phyloP scores from a whole-genome alignment of 345 rosid genomes.

The Eucalyptus pumila region DNA sequence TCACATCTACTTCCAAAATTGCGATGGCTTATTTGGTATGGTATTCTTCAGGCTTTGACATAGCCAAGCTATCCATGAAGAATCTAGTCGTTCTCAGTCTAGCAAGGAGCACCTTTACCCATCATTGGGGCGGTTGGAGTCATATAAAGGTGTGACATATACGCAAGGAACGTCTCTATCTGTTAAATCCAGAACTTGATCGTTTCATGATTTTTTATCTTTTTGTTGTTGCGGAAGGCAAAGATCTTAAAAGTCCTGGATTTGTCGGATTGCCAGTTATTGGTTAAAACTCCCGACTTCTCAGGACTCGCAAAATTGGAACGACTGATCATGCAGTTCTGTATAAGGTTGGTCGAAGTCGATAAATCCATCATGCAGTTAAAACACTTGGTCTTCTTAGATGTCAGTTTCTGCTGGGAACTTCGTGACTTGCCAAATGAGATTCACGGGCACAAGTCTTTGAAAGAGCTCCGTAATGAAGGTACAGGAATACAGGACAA shows the following conservation, averaged over 20 bases:
- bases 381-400: neutral
- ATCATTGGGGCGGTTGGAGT: neutral
- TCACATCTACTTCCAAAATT: neutral
- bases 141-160: neutral
- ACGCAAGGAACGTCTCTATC: neutral
- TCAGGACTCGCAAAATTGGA: neutral
- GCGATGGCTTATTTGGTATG: neutral
- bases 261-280: accelerated
- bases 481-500: neutral
- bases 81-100: neutral
- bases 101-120: neutral
- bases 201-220: neutral
- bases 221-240: neutral
- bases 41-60: neutral
- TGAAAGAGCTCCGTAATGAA: neutral
- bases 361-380: neutral
- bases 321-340: neutral
- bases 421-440: neutral
- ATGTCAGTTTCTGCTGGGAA: neutral
- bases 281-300: neutral
- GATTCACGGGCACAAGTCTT: neutral
- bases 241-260: neutral
- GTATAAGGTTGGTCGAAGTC: accelerated
- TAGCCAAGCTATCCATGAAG: neutral
- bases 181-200: neutral